phyloP scores from a whole-genome alignment of 1,284 basidiomycete species.

The Ustilago xerochloae region DNA sequence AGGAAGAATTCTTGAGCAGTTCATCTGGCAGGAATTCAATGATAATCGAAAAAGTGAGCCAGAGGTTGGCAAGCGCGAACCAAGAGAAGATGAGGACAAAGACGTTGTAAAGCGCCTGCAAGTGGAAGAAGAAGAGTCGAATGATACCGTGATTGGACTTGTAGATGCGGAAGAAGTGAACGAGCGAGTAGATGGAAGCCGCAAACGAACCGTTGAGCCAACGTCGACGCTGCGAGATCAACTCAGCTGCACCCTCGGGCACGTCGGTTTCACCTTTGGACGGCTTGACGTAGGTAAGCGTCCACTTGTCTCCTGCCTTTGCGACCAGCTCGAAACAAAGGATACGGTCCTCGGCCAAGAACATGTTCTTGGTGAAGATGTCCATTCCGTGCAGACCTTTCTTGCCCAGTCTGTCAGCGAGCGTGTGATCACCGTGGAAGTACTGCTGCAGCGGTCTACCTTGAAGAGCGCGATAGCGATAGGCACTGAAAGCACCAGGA shows the following conservation, averaged over 20 bases:
- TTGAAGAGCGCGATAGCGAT: slow-evolving; percentile 88
- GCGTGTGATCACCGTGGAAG: slow-evolving; percentile 91
- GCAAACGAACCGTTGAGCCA: slow-evolving; percentile 99
- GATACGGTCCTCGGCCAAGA: slow-evolving; percentile 78
- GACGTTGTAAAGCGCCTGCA: slow-evolving; percentile 90
- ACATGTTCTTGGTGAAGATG: slow-evolving; percentile 82
- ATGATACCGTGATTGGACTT: slow-evolving; percentile 82
- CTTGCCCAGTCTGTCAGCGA: slow-evolving; percentile 85
- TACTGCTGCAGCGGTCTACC: slow-evolving; percentile 95
- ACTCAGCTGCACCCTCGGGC: slow-evolving; percentile 80
- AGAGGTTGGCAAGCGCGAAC: slow-evolving; percentile 91
- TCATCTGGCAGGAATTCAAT: slow-evolving; percentile 82
- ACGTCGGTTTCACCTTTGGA: slow-evolving; percentile 95
- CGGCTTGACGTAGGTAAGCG: slow-evolving; percentile 91
- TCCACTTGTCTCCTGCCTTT: slow-evolving; percentile 85
- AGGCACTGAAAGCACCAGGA: slow-evolving; percentile 96
- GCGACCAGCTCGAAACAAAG: slow-evolving; percentile 96
- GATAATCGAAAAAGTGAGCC: slow-evolving; percentile 95
- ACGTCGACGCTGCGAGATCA: slow-evolving; percentile 90
- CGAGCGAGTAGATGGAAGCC: slow-evolving; percentile 86
- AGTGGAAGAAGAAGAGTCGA: slow-evolving; percentile 91
- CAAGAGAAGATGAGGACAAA: slow-evolving; percentile 91
- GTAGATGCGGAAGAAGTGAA: slow-evolving; percentile 93
- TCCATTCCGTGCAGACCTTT: slow-evolving; percentile 98
- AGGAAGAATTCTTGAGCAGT: slow-evolving; percentile 79